Conservation (phyloP, 805 yeast genomes). For the Priceomyces haplophilus region DNA sequence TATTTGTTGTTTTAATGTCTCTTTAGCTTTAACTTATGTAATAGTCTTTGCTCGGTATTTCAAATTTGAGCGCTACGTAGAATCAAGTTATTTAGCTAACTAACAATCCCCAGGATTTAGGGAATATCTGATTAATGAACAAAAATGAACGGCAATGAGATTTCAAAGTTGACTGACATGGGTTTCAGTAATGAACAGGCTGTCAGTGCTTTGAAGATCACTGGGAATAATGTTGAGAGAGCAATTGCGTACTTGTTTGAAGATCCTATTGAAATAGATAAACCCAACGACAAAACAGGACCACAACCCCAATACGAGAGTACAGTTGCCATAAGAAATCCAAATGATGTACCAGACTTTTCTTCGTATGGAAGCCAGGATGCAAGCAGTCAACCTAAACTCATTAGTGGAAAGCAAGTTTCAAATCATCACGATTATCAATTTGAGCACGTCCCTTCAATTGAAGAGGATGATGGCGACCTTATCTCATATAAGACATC, state of each 20-base stretch:
- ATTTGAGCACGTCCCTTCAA: not conserved
- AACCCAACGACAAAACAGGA: constrained; percentile 7
- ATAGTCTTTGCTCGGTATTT: not conserved
- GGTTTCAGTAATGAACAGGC: constrained; percentile 40
- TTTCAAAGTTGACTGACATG: constrained; percentile 31
- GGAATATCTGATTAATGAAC: not conserved
- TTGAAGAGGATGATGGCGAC: not conserved
- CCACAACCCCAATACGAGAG: constrained; percentile 13
- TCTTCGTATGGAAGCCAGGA: constrained; percentile 6
- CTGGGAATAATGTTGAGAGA: constrained; percentile 23
- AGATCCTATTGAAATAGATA: constrained; percentile 21
- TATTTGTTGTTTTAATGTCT: no score
- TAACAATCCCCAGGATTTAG: not conserved
- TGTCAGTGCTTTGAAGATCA: constrained; percentile 31
- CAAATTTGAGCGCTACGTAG: not conserved
- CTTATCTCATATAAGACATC: not conserved
- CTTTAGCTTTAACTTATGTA: no score
- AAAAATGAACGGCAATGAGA: constrained; percentile 14
- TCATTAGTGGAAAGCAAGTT: not conserved
- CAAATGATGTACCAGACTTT: constrained; percentile 31
- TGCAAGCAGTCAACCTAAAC: not conserved
- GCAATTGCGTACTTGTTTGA: constrained; percentile 36
- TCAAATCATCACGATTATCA: not conserved
- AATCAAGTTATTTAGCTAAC: not conserved
- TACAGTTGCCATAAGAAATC: constrained; percentile 26